A percentile compares a stretch with the other conserved stretches of the same genome.
phyloP scores from a whole-genome alignment of 1,139 yeast genomes.

The Yamadazyma diospyri region DNA sequence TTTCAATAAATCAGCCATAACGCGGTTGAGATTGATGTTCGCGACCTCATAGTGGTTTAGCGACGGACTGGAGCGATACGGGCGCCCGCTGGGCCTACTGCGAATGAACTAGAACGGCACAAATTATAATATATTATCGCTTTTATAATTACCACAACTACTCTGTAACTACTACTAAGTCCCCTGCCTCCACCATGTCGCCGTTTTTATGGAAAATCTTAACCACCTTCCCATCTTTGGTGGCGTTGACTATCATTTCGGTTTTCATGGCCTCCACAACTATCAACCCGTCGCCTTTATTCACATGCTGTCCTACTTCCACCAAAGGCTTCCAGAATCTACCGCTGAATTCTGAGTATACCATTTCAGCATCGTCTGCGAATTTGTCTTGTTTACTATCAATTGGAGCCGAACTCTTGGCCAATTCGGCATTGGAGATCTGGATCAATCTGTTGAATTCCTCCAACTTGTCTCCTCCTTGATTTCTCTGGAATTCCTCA shows the following conservation, averaged over 20 bases:
- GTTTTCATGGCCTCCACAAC: conserved; percentile 98
- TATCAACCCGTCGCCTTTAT: conserved; percentile 73
- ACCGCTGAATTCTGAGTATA: conserved; percentile 92
- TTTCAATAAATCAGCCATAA: conserved; percentile 18
- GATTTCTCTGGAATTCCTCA: conserved; percentile 60
- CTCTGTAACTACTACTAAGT: conserved; percentile 75
- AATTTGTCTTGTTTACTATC: conserved; percentile 46
- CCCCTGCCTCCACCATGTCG: conserved; percentile 96
- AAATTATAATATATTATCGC: too few relatives aligned
- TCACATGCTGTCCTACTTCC: conserved; percentile 72
- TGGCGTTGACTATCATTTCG: conserved; percentile 82
- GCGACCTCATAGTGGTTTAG: background rate
- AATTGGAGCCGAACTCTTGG: conserved; percentile 39
- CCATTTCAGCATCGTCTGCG: conserved; percentile 74
- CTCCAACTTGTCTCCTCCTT: conserved; percentile 76
- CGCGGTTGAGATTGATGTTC: conserved; percentile 1
- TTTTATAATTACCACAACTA: too few relatives aligned
- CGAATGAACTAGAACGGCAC: too few relatives aligned
- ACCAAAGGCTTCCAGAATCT: conserved; percentile 94
- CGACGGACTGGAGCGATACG: too few relatives aligned
- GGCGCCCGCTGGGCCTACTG: too few relatives aligned
- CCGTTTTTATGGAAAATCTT: conserved; percentile 81
- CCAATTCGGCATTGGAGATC: conserved; percentile 75
- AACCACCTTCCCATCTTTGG: conserved; percentile 70
- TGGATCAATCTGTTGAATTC: conserved; percentile 83